Evolutionary conservation across 139 green algal genomes (phyloP).

Genomic region (Spirogloea muscicola): DNA sequence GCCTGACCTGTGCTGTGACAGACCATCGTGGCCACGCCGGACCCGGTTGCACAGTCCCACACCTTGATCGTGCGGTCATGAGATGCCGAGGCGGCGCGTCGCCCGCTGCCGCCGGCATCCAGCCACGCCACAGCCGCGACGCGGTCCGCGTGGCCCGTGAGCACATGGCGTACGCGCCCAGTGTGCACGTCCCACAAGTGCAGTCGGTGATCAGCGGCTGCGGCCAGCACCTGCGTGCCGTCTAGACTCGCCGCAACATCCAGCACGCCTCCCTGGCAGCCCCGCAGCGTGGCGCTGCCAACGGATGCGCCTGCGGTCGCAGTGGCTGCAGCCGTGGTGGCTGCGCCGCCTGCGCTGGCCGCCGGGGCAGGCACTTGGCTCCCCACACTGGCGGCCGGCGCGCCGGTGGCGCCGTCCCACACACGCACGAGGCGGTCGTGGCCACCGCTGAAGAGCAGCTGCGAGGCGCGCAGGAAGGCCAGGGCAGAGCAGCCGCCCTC

Average conservation of each 20-base stretch:
- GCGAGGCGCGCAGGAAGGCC: background rate
- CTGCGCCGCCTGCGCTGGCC: too few species aligned
- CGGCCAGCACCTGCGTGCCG: conserved; percentile 3
- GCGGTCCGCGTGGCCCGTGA: conserved; percentile 48
- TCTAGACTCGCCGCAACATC: conserved; percentile 15
- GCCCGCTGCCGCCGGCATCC: background rate
- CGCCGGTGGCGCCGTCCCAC: conserved; percentile 13
- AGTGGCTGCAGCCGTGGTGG: too few species aligned
- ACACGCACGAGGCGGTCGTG: conserved; percentile 19
- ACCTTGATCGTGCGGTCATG: conserved; percentile 48
- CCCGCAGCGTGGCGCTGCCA: too few species aligned
- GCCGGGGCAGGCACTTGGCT: too few species aligned
- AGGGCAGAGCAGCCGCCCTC: conserved; percentile 30
- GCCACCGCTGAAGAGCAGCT: conserved; percentile 20
- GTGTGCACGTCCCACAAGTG: conserved; percentile 44
- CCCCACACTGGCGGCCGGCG: background rate
- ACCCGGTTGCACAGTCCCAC: conserved; percentile 46
- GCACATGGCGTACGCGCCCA: conserved; percentile 23
- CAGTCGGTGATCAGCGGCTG: conserved; percentile 30
- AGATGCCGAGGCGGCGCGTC: conserved; percentile 28
- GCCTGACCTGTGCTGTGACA: conserved; percentile 51
- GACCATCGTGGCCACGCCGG: conserved; percentile 40
- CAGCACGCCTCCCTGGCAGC: conserved; percentile 30
- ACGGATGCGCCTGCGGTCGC: too few species aligned
- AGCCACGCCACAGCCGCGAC: conserved; percentile 28